Conservation (phyloP, 2,329 filamentous ascomycete genomes). For the Apiospora koreana region DNA sequence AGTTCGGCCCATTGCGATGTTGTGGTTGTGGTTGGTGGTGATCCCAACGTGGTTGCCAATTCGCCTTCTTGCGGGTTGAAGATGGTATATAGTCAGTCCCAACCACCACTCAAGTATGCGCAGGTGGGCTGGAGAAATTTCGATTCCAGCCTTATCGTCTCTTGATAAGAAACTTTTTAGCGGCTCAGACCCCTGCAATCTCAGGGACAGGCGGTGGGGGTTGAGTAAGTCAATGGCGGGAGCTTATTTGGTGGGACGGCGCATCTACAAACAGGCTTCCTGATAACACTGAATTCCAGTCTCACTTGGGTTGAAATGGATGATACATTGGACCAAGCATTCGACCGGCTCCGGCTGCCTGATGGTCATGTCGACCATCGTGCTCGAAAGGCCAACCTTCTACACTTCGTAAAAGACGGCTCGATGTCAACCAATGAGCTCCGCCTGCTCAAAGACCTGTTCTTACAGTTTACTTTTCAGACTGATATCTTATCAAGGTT, state of each 20-base stretch:
- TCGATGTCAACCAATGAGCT: neutral
- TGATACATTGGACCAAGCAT: neutral
- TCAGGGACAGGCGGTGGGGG: neutral
- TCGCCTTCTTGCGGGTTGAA: neutral
- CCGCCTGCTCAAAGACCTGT: neutral
- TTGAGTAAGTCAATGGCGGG: neutral
- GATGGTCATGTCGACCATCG: neutral
- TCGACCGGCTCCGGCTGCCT: neutral
- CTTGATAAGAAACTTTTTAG: slow-evolving; percentile 8
- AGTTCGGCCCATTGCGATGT: slow-evolving; percentile 70
- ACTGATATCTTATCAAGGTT: neutral
- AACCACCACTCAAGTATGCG: neutral
- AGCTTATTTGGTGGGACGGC: slow-evolving; percentile 3
- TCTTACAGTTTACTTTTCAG: neutral
- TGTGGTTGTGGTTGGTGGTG: neutral
- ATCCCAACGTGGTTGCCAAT: neutral
- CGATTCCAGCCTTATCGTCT: neutral
- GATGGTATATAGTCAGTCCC: neutral
- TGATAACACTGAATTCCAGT: too few species aligned
- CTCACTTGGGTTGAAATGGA: neutral
- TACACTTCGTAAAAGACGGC: neutral
- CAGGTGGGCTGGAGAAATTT: slow-evolving; percentile 5
- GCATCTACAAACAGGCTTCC: too few species aligned
- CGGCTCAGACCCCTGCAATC: neutral
- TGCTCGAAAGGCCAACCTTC: neutral